Evolutionary conservation across 768 basidiomycete genomes (phyloP), one percentile per base, ranked within the genome.

Genomic region (Lactifluus hygrophoroides): DNA sequence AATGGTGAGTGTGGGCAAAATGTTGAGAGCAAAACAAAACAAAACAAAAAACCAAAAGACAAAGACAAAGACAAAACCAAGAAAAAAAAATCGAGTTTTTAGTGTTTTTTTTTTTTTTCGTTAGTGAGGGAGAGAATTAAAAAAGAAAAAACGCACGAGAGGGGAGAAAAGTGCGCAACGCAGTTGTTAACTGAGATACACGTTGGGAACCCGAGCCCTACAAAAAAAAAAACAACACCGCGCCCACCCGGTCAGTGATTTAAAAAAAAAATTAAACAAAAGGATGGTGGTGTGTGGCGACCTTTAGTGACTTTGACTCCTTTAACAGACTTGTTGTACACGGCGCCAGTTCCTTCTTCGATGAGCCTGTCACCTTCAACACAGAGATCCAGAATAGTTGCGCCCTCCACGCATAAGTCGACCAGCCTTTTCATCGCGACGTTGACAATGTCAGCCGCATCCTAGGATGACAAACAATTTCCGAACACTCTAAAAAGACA

Each of bases 131-230:
- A 19, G 1, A 25, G n/a, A n/a, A n/a, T n/a, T n/a, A 27, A 3
- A 21, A 1, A 19, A 27, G 3, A n/a, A 21, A 2, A 19, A 35
- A 81, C 92, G 67, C 76, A 93, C 78, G 85, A 85, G 55, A 97
- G 83, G n/a, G 96, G 96, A 11, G 94, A 94, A 77, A 93, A 96
- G 74, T 98, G 91, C 43, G 92, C 85, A 61, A 98, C 93, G 66
- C 84, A 80, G 74, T 96, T 94, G 83, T 98, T 97, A 65, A 98
- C 85, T 25, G 93, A 94, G 65, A 99, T 75, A 66, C 80, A 84
- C 17, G 96, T 97, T 17, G 96, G 96, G 80, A 97, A 97, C 2
- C 93, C 92, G 69, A 95, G 78, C 55, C 92, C 92, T 94, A 47
- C 8, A 34, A 30, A 46, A 50, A 14, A 21, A 21, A 27, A 40